Conservation (phyloP, 2,329 filamentous ascomycete species). For the Lecanicillium sp. region DNA sequence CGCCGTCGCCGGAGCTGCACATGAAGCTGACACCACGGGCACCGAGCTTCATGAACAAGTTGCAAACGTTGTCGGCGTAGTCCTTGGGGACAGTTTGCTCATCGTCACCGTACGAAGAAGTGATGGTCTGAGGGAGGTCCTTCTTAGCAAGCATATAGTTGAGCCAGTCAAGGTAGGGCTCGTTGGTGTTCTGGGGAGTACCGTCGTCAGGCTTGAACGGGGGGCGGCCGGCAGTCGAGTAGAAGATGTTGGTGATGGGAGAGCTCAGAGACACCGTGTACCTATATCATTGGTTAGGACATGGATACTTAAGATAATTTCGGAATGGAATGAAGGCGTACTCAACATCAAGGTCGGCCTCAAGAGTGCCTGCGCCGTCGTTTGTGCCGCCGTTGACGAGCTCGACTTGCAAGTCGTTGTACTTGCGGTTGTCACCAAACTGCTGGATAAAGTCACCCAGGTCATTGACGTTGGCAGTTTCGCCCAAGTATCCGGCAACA, state of each 20-base stretch:
- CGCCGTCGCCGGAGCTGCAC: conserved; percentile 1
- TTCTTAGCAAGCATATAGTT: not conserved
- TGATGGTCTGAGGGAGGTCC: not conserved
- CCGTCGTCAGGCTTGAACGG: not conserved
- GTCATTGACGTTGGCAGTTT: not conserved
- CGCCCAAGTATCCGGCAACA: conserved; percentile 2
- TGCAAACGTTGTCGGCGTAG: conserved; percentile 3
- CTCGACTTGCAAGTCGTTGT: not conserved
- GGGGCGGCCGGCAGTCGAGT: not conserved
- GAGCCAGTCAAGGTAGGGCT: conserved; percentile 9
- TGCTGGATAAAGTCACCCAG: not conserved
- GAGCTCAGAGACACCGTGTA: not conserved
- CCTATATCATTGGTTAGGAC: not conserved
- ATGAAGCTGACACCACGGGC: conserved; percentile 4
- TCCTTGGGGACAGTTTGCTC: conserved; percentile 3
- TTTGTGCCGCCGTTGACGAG: not conserved
- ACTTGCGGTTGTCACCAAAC: not conserved
- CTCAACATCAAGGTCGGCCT: not conserved
- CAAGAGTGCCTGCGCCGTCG: not conserved
- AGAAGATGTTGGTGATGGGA: not conserved
- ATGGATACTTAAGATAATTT: not conserved
- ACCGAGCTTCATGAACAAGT: conserved; percentile 4
- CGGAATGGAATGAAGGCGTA: not conserved
- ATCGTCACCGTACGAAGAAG: conserved; percentile 4
- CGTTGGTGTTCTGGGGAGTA: not conserved